Evolutionary conservation across 305 asterid species (phyloP), one percentile per base, ranked within the genome.

Genomic region (Fraxinus floribunda): DNA sequence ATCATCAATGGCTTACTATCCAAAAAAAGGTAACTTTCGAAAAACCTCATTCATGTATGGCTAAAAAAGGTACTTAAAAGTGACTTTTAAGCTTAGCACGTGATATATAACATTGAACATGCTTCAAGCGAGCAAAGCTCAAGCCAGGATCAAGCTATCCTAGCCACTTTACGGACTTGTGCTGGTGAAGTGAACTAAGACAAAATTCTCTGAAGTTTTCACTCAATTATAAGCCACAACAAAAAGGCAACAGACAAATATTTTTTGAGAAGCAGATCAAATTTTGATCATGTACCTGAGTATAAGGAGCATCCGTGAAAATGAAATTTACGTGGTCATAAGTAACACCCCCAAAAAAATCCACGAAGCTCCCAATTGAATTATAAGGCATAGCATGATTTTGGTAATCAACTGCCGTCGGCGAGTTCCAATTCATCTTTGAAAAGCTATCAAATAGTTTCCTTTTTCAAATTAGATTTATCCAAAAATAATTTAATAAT

Each of bases 291-390:
- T 36, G 84, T 87, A 94, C 98, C 98, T 93, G 97, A 75, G 87
- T 81, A 78, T 92, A 92, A 76, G 86, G 85, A 70, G 92, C 80
- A 75, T 92, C 97, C 1, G 97, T 91, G 73, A 94, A 94, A 79
- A 94, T 93, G 89, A 90, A 94, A 87, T 93, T 91, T 36, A 93
- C 91, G 80, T 94, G 97, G 84, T 94, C 97, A 84, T 92, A 94
- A 36, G 97, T 91, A 78, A 92, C 88, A 77, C 95, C 97, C 79
- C 97, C 98, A 78, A 94, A 93, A 84, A 94, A 94, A 89, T 93
- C 98, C 80, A 94, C 93, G 83, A 93, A 93, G 85, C 97, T 92
- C 79, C 95, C 98, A 75, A 90, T 89, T 57, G 97, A 94, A 83
- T 90, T 92, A 78, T 93, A 94, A n/a, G 98, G 97, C 94, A 83